Conservation (phyloP, 495 filamentous ascomycete genomes). For the Aspergillus olivimuriae region DNA sequence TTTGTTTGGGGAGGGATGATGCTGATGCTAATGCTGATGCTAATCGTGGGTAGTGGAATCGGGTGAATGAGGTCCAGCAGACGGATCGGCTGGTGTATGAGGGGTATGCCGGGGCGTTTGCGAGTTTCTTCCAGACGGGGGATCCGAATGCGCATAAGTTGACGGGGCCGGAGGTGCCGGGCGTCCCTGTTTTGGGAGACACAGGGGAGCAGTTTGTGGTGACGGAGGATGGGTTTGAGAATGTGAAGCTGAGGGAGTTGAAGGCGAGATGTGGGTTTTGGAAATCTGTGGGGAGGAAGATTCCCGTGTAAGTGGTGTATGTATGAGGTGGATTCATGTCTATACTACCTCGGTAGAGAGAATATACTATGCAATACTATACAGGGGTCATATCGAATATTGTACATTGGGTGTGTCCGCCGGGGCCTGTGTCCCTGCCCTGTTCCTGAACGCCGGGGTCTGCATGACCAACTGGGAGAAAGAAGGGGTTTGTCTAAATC, state of each 20-base stretch:
- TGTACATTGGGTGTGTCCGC: neutral
- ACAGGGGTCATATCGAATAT: constrained; percentile 1
- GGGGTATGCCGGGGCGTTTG: constrained; percentile 54
- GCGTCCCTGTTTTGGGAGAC: constrained; percentile 36
- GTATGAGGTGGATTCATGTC: constrained; percentile 3
- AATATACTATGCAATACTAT: constrained; percentile 15
- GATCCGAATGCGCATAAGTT: constrained; percentile 54
- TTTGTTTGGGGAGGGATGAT: too few species aligned
- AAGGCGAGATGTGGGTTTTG: constrained; percentile 49
- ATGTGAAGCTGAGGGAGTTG: constrained; percentile 29
- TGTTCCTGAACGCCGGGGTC: too few species aligned
- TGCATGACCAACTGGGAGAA: too few species aligned
- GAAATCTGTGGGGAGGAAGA: constrained; percentile 33
- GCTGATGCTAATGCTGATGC: too few species aligned
- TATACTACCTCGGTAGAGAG: constrained; percentile 1
- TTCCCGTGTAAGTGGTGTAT: constrained; percentile 27
- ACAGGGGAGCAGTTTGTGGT: constrained; percentile 47
- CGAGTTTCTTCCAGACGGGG: constrained; percentile 53
- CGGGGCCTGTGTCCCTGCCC: neutral
- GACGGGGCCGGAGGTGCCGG: constrained; percentile 35
- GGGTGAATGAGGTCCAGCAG: constrained; percentile 47
- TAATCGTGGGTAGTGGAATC: constrained; percentile 44
- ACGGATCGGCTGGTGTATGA: constrained; percentile 47
- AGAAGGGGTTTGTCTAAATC: constrained; percentile 44
- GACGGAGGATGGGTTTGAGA: constrained; percentile 33